Percentiles rank a stretch among this genome's conserved stretches.
These are phyloP conservation scores for Xylaria multiplex DNA, from an alignment of 2,329 filamentous ascomycete genomes.

Conservation along the genomic window DNA sequence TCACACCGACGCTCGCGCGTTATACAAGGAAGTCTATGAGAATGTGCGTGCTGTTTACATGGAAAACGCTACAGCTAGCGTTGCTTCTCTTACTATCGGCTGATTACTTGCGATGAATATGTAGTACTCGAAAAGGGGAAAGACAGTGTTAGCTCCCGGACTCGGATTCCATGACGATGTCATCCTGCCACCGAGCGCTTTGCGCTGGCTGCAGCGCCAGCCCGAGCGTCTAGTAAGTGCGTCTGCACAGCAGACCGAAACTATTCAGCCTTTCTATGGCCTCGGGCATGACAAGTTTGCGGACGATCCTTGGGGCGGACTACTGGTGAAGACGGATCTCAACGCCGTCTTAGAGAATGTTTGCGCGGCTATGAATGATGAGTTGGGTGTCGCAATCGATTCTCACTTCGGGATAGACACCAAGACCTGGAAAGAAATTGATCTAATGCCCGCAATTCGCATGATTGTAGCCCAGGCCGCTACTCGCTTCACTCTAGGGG, in stretches of 20 bases:
- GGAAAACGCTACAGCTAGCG: not conserved
- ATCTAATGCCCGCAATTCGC: constrained; percentile 44
- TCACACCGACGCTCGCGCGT: constrained; percentile 34
- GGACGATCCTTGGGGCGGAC: constrained; percentile 41
- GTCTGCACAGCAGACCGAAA: constrained; percentile 51
- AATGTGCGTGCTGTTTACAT: constrained; percentile 35
- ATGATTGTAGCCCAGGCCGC: constrained; percentile 47
- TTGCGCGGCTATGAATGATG: constrained; percentile 50
- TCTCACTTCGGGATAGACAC: constrained; percentile 50
- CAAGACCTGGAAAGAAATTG: constrained; percentile 50
- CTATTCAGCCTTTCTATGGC: constrained; percentile 52
- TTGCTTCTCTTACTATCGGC: not conserved
- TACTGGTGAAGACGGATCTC: constrained; percentile 52
- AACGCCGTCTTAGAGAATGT: constrained; percentile 51
- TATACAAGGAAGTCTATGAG: constrained; percentile 41
- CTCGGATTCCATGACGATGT: constrained; percentile 54
- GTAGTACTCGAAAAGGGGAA: constrained; percentile 56
- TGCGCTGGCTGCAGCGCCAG: constrained; percentile 55
- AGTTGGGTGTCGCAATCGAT: constrained; percentile 50
- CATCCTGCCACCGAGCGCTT: constrained; percentile 53
- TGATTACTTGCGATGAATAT: constrained; percentile 9
- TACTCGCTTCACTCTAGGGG: constrained; percentile 43
- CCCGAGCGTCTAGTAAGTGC: constrained; percentile 52
- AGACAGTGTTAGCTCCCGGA: constrained; percentile 54
- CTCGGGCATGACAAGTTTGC: constrained; percentile 49